Conservation (phyloP, 179 eudicot genomes). For the Carnegiea gigantea region DNA sequence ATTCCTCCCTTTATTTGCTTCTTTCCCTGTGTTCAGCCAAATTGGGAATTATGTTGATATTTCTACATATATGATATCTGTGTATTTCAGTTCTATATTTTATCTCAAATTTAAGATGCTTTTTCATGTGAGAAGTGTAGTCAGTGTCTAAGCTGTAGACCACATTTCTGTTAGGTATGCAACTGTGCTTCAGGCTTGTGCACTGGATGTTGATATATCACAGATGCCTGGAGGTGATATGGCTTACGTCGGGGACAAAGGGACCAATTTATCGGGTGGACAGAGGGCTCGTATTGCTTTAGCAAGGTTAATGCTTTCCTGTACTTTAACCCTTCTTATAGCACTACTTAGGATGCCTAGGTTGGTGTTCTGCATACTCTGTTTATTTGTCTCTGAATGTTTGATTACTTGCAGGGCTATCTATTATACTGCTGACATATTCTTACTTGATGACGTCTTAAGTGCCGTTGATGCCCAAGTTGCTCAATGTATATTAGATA, state of each 20-base stretch:
- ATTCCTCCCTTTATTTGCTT: not conserved
- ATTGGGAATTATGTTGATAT: not conserved
- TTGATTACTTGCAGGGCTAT: slow-evolving; percentile 65
- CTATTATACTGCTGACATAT: slow-evolving; percentile 62
- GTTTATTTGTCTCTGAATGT: slow-evolving; percentile 10
- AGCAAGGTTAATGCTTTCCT: slow-evolving; percentile 58
- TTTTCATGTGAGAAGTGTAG: slow-evolving; percentile 6
- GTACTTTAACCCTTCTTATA: slow-evolving; percentile 8
- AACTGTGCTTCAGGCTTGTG: slow-evolving; percentile 71
- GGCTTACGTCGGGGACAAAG: slow-evolving; percentile 85
- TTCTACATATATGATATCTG: not conserved
- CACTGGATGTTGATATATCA: slow-evolving; percentile 77
- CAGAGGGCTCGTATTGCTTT: slow-evolving; percentile 95
- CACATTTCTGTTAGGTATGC: slow-evolving; percentile 52
- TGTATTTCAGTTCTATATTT: not conserved
- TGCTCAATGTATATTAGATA: slow-evolving; percentile 66
- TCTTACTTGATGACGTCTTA: slow-evolving; percentile 85
- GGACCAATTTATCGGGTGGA: slow-evolving; percentile 89
- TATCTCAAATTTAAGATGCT: slow-evolving; percentile 6
- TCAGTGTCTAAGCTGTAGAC: slow-evolving; percentile 19
- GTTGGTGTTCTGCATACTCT: slow-evolving; percentile 2
- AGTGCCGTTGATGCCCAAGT: slow-evolving; percentile 98
- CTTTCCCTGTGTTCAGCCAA: not conserved
- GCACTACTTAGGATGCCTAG: not conserved
- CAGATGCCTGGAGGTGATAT: slow-evolving; percentile 80